Percentiles rank a stretch among this genome's conserved stretches.
phyloP scores from a whole-genome alignment of 768 basidiomycete genomes.

The Psilocybe cyanescens region DNA sequence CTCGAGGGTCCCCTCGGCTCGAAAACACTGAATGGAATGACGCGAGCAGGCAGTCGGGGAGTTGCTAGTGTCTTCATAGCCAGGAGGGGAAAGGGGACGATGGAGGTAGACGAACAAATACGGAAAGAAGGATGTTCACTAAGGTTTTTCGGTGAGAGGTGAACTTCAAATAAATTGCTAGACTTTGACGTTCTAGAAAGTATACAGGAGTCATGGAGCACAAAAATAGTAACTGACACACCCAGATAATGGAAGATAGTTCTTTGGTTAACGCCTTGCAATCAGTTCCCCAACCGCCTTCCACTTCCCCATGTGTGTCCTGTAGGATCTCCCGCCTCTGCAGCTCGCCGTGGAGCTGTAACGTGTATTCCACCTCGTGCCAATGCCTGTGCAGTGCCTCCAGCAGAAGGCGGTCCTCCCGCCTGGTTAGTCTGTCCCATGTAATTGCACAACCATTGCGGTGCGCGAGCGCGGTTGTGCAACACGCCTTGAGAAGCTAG shows the following conservation, averaged over 20 bases:
- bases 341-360: constrained; percentile 51
- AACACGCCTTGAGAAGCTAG: constrained; percentile 46
- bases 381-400: constrained; percentile 35
- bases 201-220: not conserved
- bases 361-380: constrained; percentile 58
- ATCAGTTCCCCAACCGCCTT: constrained; percentile 4
- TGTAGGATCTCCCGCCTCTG: constrained; percentile 10
- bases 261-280: not conserved
- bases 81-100: not conserved
- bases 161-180: too few relatives aligned
- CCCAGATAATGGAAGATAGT: not conserved
- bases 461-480: constrained; percentile 50
- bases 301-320: constrained; percentile 26
- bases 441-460: constrained; percentile 56
- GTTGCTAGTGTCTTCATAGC: constrained; percentile 16
- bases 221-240: not conserved
- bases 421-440: constrained; percentile 45
- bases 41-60: constrained; percentile 10
- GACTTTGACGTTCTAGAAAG: not conserved
- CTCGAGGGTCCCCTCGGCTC: not conserved
- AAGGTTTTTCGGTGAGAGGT: not conserved
- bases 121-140: not conserved
- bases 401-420: constrained; percentile 25
- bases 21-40: constrained; percentile 10
- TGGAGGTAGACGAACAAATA: not conserved